Evolutionary conservation across 345 rosid species (phyloP), one percentile per base, ranked within the genome.

Genomic region (Murraya paniculata): DNA sequence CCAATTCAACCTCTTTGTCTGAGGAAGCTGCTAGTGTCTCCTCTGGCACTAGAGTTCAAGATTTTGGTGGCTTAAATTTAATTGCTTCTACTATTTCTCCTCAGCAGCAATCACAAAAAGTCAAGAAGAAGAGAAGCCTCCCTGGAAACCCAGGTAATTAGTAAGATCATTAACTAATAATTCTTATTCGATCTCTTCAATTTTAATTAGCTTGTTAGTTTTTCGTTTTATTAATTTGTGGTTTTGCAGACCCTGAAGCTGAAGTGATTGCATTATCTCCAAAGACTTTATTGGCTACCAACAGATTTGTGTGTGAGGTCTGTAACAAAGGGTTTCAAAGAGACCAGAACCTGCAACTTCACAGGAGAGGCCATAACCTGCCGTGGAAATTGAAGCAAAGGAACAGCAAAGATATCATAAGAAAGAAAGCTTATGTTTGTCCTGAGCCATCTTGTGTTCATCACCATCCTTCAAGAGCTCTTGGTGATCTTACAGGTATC

Each of bases 351-450:
- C 90, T 94, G 74, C 97, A 94, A 77, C 98, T 94, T 78, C 97
- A 94, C 77, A 88, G 95, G 83, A 90, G 98, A 87, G 97, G 98
- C 5, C 98, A 94, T 73, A 94, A 94, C 79, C 94, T 94, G 60
- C 98, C 98, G 65, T 94, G 98, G 98, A 94, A 94, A 79, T 87
- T 94, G 76, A 94, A 94, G 79, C 97, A 90, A 81, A 91, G 91
- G 73, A 89, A 75, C 85, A 82, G 36, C 81, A 83, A 88, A 75
- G 94, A 88, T 55, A 81, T 81, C 2, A 91, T 45, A 0, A 45
- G 77, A 73, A 90, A 90, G 90, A 91, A 84, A 85, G 92, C 88
- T 3, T 90, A 90, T 71, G 94, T 90, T 53, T 90, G 94, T 77
- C 98, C 98, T 3, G 98, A 95, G 81, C 85, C 91, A 1, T 74